Evolutionary conservation across 2,329 filamentous ascomycete genomes (phyloP).

Genomic region (Leptoxyphium fumago): DNA sequence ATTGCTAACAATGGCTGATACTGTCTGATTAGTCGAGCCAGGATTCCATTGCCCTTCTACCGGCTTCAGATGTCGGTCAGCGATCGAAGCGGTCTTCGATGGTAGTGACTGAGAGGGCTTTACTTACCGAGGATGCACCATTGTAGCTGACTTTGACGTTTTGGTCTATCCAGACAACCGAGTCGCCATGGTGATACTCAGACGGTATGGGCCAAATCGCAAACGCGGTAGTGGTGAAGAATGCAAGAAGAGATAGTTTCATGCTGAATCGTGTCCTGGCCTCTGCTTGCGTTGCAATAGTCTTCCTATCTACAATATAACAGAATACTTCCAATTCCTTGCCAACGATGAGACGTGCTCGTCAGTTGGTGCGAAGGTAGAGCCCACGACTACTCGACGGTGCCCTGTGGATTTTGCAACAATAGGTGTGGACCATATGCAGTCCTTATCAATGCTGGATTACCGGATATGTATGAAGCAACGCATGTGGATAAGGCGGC

Average conservation of each 20-base stretch:
- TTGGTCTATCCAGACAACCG: constrained; percentile 25
- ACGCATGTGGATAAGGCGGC: too few species aligned
- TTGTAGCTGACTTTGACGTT: constrained; percentile 25
- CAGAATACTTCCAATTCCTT: too few species aligned
- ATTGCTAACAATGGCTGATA: constrained; percentile 28
- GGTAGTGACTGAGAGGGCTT: neutral
- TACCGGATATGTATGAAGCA: too few species aligned
- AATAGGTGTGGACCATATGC: too few species aligned
- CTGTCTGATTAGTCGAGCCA: neutral
- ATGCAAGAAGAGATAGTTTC: neutral
- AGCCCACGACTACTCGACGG: too few species aligned
- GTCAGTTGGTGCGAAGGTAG: too few species aligned
- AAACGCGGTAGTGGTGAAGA: constrained; percentile 10
- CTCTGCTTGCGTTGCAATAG: too few species aligned
- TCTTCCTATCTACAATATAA: too few species aligned
- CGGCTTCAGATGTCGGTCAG: neutral
- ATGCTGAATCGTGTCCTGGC: neutral
- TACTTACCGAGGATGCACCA: constrained; percentile 15
- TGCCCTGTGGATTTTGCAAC: too few species aligned
- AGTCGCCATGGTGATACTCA: constrained; percentile 23
- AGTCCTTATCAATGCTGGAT: too few species aligned
- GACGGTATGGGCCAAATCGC: constrained; percentile 31
- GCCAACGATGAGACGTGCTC: too few species aligned
- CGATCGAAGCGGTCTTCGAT: neutral
- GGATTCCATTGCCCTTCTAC: neutral